Conservation (phyloP, 768 basidiomycete species). For the Hydnum rufescens region DNA sequence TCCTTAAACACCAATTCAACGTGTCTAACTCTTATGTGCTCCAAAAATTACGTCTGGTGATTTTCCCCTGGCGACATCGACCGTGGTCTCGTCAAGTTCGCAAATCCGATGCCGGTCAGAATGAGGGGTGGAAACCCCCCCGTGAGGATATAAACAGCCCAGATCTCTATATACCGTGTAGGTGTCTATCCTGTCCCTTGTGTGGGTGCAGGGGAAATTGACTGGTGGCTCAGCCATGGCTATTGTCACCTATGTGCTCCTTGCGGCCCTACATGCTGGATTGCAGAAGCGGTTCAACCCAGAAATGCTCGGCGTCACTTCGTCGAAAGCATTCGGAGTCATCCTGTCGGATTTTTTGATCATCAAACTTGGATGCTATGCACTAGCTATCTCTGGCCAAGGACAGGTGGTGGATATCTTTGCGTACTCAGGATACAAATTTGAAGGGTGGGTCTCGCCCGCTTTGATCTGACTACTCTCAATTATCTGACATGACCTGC, state of each 20-base stretch:
- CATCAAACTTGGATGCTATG: slow-evolving; percentile 82
- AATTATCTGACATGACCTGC: neutral
- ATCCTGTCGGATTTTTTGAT: slow-evolving; percentile 75
- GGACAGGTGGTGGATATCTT: slow-evolving; percentile 62
- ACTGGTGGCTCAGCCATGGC: slow-evolving; percentile 53
- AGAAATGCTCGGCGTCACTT: slow-evolving; percentile 67
- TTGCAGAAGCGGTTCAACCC: slow-evolving; percentile 72
- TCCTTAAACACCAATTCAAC: slow-evolving; percentile 83
- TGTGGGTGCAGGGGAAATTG: neutral
- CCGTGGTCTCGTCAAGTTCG: slow-evolving; percentile 61
- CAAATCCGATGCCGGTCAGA: slow-evolving; percentile 40
- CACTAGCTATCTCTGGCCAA: slow-evolving; percentile 65
- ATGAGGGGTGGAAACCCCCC: slow-evolving; percentile 67
- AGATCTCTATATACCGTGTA: slow-evolving; percentile 90
- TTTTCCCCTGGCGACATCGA: slow-evolving; percentile 92
- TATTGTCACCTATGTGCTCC: slow-evolving; percentile 82
- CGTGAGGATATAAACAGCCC: slow-evolving; percentile 91
- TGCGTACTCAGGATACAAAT: slow-evolving; percentile 94
- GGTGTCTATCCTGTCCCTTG: slow-evolving; percentile 14
- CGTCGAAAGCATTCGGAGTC: slow-evolving; percentile 68
- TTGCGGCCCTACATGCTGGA: slow-evolving; percentile 71
- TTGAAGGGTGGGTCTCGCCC: slow-evolving; percentile 72
- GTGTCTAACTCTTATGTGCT: slow-evolving; percentile 94
- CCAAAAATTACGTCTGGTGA: slow-evolving; percentile 60
- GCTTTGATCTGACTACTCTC: too few relatives aligned